Percentiles rank a stretch among this genome's conserved stretches.
Conservation (phyloP, 495 filamentous ascomycete species). For the Aeminium ludgeri region DNA sequence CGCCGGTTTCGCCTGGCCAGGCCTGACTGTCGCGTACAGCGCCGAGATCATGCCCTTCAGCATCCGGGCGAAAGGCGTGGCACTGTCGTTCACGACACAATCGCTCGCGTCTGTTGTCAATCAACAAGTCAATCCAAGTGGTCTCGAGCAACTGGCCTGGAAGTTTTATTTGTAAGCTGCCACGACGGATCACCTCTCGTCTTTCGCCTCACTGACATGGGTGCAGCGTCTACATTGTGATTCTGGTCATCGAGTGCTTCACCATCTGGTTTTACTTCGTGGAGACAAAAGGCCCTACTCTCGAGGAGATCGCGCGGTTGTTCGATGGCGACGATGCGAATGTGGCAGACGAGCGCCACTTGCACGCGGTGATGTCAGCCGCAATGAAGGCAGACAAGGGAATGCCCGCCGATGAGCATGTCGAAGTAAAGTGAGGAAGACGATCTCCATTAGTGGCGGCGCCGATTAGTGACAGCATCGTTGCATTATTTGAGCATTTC, state of each 20-base stretch:
- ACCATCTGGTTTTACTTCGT: constrained; percentile 49
- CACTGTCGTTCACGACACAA: constrained; percentile 16
- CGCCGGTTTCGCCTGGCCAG: constrained; percentile 20
- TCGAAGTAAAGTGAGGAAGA: too few relatives aligned
- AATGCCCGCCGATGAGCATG: too few relatives aligned
- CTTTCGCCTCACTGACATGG: constrained; percentile 14
- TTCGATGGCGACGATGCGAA: constrained; percentile 23
- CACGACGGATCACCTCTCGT: too few relatives aligned
- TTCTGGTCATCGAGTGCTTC: constrained; percentile 16
- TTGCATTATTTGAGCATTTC: too few relatives aligned
- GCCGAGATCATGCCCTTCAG: constrained; percentile 52
- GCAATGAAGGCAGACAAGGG: too few relatives aligned
- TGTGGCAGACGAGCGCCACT: constrained; percentile 8
- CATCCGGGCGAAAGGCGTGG: constrained; percentile 54
- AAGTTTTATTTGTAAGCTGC: constrained; percentile 18
- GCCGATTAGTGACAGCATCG: too few relatives aligned
- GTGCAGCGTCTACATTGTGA: constrained; percentile 3
- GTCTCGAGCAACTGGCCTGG: constrained; percentile 16
- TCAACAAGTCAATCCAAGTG: constrained; percentile 33
- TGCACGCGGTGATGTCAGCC: too few relatives aligned
- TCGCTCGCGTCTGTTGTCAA: constrained; percentile 10
- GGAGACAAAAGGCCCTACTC: constrained; percentile 49
- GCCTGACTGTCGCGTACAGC: constrained; percentile 40
- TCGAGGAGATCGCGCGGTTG: constrained; percentile 42
- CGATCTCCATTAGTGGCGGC: too few relatives aligned